These are phyloP conservation scores for Pugionium dolabratum DNA, from an alignment of 345 rosid genomes.

Conservation along the genomic window DNA sequence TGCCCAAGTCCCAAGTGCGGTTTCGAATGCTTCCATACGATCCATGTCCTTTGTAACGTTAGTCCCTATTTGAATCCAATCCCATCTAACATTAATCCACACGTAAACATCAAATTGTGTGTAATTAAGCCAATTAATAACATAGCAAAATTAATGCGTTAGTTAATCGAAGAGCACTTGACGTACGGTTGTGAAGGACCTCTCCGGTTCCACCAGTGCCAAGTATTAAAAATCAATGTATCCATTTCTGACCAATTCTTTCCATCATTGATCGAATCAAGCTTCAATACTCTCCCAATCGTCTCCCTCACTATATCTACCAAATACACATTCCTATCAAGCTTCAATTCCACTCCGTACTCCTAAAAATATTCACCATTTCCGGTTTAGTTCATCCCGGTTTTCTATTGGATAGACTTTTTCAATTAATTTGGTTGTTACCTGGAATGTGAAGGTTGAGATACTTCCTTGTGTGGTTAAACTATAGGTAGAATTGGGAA, in stretches of 20 bases:
- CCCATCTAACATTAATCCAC: constrained; percentile 49
- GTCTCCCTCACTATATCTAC: constrained; percentile 62
- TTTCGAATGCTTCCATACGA: constrained; percentile 65
- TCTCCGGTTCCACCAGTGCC: constrained; percentile 92
- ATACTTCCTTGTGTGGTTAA: constrained; percentile 47
- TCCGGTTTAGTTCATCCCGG: constrained; percentile 15
- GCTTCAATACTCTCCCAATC: constrained; percentile 65
- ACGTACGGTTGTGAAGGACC: constrained; percentile 72
- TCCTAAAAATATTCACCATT: constrained; percentile 46
- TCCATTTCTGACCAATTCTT: constrained; percentile 65
- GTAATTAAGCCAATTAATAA: background rate
- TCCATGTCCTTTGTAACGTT: constrained; percentile 63
- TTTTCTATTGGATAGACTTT: background rate
- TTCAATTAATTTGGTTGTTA: constrained; percentile 20
- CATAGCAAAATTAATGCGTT: background rate
- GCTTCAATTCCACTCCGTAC: constrained; percentile 53
- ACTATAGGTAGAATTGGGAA: constrained; percentile 48
- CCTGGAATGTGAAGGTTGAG: constrained; percentile 52
- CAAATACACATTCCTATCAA: constrained; percentile 61
- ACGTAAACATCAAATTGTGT: background rate
- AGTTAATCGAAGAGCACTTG: background rate
- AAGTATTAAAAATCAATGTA: constrained; percentile 77
- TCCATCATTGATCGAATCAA: constrained; percentile 70
- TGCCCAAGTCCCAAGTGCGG: constrained; percentile 73
- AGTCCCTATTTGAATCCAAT: constrained; percentile 51